Evolutionary conservation across 441 rosid species (phyloP).

Genomic region (Geranium incanum): DNA sequence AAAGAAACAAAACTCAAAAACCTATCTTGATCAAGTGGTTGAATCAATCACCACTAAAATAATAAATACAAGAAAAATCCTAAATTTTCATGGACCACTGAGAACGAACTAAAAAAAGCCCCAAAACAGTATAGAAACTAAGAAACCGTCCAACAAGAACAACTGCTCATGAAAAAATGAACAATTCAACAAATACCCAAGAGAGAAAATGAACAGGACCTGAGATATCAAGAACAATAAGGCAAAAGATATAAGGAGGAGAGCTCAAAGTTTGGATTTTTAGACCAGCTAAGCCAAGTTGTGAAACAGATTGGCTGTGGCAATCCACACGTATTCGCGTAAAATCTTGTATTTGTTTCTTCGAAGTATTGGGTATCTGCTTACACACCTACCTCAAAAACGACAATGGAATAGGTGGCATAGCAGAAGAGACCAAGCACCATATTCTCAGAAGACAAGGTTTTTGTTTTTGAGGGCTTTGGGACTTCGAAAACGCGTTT

Average conservation of each 20-base stretch:
- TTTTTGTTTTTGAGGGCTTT: too few species aligned
- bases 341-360: background rate
- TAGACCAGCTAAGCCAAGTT: background rate
- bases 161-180: background rate
- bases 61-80: constrained; percentile 4
- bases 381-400: too few species aligned
- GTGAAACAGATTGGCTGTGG: background rate
- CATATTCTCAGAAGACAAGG: background rate
- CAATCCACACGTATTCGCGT: background rate
- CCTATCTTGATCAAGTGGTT: background rate
- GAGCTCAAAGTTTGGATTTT: background rate
- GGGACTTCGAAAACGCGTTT: constrained; percentile 14
- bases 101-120: too few species aligned
- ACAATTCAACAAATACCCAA: constrained; percentile 9
- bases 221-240: background rate
- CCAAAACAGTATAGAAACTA: background rate
- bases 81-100: constrained; percentile 10
- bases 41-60: background rate
- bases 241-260: too few species aligned
- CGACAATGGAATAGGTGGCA: too few species aligned
- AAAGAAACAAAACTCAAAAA: background rate
- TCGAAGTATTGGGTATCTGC: too few species aligned
- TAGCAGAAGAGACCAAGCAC: background rate
- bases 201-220: constrained; percentile 10
- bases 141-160: background rate